These are phyloP conservation scores for Aspergillus japonicus DNA, from an alignment of 2,329 filamentous ascomycete genomes.

Conservation along the genomic window DNA sequence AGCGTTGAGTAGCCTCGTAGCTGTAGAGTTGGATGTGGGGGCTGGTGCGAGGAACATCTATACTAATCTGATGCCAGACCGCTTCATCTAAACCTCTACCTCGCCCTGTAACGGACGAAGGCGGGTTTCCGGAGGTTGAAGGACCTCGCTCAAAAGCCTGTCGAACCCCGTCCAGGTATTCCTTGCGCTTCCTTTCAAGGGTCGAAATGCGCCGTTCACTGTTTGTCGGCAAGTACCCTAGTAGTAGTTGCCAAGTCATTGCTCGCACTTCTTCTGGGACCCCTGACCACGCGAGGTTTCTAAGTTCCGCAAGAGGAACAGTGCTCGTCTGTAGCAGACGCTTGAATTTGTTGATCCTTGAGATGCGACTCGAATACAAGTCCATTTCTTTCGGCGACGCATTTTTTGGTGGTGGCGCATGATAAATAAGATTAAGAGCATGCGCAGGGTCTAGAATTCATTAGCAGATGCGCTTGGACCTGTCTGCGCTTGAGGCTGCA, in stretches of 20 bases:
- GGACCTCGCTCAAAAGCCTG: slow-evolving; percentile 61
- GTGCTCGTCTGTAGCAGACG: slow-evolving; percentile 88
- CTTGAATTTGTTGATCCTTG: slow-evolving; percentile 98
- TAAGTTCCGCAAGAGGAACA: slow-evolving; percentile 79
- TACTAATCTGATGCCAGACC: slow-evolving; percentile 99
- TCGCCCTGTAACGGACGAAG: slow-evolving; percentile 48
- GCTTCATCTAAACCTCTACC: slow-evolving; percentile 85
- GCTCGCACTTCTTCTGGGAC: slow-evolving; percentile 92
- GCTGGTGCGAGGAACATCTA: slow-evolving; percentile 94
- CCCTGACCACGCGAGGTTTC: slow-evolving; percentile 88
- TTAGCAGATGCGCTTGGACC: background rate
- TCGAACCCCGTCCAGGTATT: slow-evolving; percentile 88
- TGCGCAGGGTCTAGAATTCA: slow-evolving; percentile 70
- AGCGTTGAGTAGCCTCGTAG: slow-evolving; percentile 93
- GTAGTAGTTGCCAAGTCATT: slow-evolving; percentile 97
- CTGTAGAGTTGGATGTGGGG: slow-evolving; percentile 93
- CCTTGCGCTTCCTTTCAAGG: slow-evolving; percentile 89
- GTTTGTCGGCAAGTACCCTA: slow-evolving; percentile 95
- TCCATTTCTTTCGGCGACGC: slow-evolving; percentile 82
- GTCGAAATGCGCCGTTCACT: slow-evolving; percentile 88
- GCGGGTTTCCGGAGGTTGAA: slow-evolving; percentile 42
- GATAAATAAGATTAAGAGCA: slow-evolving; percentile 88
- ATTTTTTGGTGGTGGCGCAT: slow-evolving; percentile 70
- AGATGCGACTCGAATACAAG: slow-evolving; percentile 80
- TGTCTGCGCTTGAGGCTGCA: background rate